phyloP scores from a whole-genome alignment of 2,329 filamentous ascomycete species.

The Fusarium sp. region DNA sequence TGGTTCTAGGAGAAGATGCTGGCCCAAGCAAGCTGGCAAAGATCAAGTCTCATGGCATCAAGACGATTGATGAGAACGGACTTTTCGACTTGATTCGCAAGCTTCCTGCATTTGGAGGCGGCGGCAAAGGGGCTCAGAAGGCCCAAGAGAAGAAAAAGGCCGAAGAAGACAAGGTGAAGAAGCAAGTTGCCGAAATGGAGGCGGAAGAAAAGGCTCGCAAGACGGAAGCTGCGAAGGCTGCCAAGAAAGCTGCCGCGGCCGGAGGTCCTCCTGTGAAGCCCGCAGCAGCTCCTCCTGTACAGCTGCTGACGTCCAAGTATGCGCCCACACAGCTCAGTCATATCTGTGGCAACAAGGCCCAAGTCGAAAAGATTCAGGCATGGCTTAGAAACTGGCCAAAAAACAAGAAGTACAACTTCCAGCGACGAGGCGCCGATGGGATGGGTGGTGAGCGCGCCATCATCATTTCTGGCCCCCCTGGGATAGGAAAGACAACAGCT shows the following conservation, averaged over 20 bases:
- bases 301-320: constrained; percentile 96
- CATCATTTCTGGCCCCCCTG: constrained; percentile 94
- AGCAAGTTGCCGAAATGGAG: constrained; percentile 89
- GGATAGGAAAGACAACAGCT: constrained; percentile 97
- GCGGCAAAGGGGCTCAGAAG: constrained; percentile 89
- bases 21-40: constrained; percentile 94
- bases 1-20: constrained; percentile 91
- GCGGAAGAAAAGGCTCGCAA: constrained; percentile 77
- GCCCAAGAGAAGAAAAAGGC: constrained; percentile 86
- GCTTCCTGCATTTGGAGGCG: constrained; percentile 88
- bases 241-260: constrained; percentile 58
- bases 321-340: constrained; percentile 87
- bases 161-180: constrained; percentile 85
- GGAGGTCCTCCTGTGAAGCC: constrained; percentile 51
- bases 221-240: constrained; percentile 66
- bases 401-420: constrained; percentile 84
- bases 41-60: constrained; percentile 84
- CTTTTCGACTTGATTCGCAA: constrained; percentile 87
- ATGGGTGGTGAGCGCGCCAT: constrained; percentile 88
- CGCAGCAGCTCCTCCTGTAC: constrained; percentile 67
- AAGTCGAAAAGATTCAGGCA: constrained; percentile 88
- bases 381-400: constrained; percentile 91
- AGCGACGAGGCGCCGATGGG: constrained; percentile 86
- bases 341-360: constrained; percentile 94
- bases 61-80: constrained; percentile 94